Percentiles rank a stretch among this genome's conserved stretches.
These are phyloP conservation scores for Lathyrus sativus DNA, from an alignment of 306 rosid species.

Conservation along the genomic window DNA sequence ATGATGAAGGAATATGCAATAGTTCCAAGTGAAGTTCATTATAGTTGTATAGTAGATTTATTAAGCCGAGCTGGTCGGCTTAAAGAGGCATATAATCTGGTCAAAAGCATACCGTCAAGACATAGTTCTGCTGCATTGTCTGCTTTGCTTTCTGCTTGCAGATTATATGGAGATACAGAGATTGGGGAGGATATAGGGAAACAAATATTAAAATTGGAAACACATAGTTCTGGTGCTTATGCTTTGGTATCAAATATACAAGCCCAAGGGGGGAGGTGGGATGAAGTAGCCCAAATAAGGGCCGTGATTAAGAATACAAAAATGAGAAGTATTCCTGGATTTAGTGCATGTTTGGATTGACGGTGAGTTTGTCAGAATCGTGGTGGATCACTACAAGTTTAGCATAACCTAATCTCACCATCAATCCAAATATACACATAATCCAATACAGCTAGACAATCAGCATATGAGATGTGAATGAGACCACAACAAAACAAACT, in stretches of 20 bases:
- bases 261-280: constrained; percentile 58
- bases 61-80: constrained; percentile 56
- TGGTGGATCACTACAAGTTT: not conserved
- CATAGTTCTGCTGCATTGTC: constrained; percentile 42
- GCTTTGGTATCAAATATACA: constrained; percentile 43
- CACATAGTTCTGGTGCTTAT: constrained; percentile 39
- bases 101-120: constrained; percentile 42
- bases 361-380: not conserved
- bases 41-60: constrained; percentile 54
- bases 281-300: constrained; percentile 49
- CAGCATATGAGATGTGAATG: constrained; percentile 26
- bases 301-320: constrained; percentile 38
- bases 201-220: constrained; percentile 42
- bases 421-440: not conserved
- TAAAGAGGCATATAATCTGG: constrained; percentile 52
- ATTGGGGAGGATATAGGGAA: constrained; percentile 43
- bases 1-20: constrained; percentile 46
- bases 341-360: constrained; percentile 31
- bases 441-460: constrained; percentile 38
- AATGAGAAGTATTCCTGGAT: constrained; percentile 41
- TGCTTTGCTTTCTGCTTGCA: constrained; percentile 60
- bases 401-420: not conserved
- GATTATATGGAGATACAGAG: constrained; percentile 47
- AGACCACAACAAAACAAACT: constrained; percentile 13
- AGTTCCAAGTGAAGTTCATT: constrained; percentile 54